phyloP scores from a whole-genome alignment of 495 filamentous ascomycete genomes.

The Neurospora tetrasperma region DNA sequence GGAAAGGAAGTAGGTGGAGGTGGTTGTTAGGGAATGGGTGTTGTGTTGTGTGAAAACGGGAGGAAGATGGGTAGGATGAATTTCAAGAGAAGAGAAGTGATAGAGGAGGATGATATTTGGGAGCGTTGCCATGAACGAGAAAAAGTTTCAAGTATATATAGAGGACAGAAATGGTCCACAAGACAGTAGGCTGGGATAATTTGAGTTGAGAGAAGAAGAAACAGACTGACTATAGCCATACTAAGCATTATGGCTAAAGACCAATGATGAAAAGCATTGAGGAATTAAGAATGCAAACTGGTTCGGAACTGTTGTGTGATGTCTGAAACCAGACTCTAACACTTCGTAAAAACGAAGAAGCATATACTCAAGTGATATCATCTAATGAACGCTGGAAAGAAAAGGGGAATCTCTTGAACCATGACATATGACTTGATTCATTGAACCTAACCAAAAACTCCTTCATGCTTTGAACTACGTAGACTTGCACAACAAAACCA shows the following conservation, averaged over 20 bases:
- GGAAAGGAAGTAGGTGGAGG: too few species aligned
- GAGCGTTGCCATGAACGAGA: neutral
- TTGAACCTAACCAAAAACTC: neutral
- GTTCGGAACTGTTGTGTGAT: too few species aligned
- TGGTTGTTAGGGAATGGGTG: neutral
- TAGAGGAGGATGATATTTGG: neutral
- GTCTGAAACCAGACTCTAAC: too few species aligned
- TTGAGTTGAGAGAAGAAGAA: neutral
- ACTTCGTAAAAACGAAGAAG: too few species aligned
- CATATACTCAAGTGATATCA: too few species aligned
- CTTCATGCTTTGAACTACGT: neutral
- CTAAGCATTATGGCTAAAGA: neutral
- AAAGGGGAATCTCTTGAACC: too few species aligned
- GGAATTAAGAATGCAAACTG: too few species aligned
- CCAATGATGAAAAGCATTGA: neutral
- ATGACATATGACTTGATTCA: neutral
- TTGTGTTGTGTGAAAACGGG: neutral
- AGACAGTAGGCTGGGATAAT: neutral
- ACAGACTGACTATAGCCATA: neutral
- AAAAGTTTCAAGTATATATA: neutral
- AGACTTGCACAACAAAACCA: neutral
- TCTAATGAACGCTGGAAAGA: too few species aligned
- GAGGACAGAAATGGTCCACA: neutral
- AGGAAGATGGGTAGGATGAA: neutral
- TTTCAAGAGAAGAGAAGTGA: neutral